Base-by-base conservation (phyloP, 2,329 filamentous ascomycete genomes). In the Fusarium sublunatum region DNA sequence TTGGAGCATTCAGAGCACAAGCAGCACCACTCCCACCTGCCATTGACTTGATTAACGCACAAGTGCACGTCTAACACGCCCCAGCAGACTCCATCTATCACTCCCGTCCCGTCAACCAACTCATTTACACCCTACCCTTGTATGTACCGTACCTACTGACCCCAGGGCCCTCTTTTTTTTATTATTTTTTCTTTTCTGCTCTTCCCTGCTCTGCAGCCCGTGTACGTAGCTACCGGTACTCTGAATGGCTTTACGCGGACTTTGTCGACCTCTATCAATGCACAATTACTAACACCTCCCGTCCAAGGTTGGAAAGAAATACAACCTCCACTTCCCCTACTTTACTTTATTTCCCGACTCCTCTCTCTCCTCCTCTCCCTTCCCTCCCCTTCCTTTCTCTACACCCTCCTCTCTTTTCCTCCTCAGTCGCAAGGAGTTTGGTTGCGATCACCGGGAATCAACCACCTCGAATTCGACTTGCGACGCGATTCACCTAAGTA, bases 211-310 rank as follows among this genome's bases (percentile, higher is more conserved):
- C 38, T 43, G 13, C 11, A 32, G 29, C 13, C 13, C 31, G 31
- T 34, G 11, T 32, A 32, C 31, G 11, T 32, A 34, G 31, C 31
- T 34, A 12, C 31, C 26, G 6, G 26, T 28, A 28, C 26, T 19
- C 26, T 28, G 26, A n/a, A 12, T 13, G 13, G 12, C 13, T 34
- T 34, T 34, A 34, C 31, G 13, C 31, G 31, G 31, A 34, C 31
- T 34, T 13, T 28, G 11, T 13, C 31, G 31, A 34, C 31, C 7
- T 34, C 29, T n/a, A 35, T 19, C 31, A 42, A 25, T 32, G 36
- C 15, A 29, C 61, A 65, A 65, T 65, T 65, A 65, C 62, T 63
- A 65, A 63, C 52, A 61, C 56, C 42, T 56, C 43, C 48, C 39
- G 29, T 38, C 44, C 41, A 19, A 19, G 19, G 19, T 24, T 58